Conservation (phyloP, 2,329 filamentous ascomycete species). For the Eutypa lata region DNA sequence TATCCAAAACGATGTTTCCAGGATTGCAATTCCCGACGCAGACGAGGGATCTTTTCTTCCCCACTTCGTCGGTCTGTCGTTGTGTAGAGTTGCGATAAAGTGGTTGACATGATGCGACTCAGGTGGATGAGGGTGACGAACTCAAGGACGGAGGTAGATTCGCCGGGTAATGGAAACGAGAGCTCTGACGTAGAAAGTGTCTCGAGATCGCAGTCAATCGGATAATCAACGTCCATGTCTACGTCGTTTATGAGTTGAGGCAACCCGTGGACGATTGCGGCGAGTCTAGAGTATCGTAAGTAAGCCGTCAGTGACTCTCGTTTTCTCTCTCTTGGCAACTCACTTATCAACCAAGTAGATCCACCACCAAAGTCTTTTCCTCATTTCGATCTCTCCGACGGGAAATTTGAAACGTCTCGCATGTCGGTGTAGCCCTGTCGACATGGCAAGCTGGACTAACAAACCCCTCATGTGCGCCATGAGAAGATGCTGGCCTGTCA, state of each 20-base stretch:
- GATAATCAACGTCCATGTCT: constrained; percentile 2
- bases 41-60: not conserved
- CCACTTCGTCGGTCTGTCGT: constrained; percentile 2
- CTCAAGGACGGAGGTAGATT: not conserved
- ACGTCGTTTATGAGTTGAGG: not conserved
- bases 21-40: not conserved
- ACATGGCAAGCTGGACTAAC: not conserved
- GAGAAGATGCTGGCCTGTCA: not conserved
- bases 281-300: not conserved
- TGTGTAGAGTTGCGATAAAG: constrained; percentile 2
- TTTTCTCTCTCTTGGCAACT: not conserved
- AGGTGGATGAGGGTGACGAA: not conserved
- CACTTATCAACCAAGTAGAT: constrained; percentile 2
- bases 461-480: not conserved
- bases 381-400: not conserved
- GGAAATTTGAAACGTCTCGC: constrained; percentile 1
- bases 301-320: not conserved
- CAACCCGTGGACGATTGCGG: not conserved
- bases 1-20: not conserved
- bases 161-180: constrained; percentile 1
- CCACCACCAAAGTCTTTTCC: constrained; percentile 3
- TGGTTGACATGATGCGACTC: not conserved
- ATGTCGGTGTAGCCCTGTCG: constrained; percentile 2
- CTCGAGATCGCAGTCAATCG: constrained; percentile 1
- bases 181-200: not conserved